Percentiles rank a stretch among this genome's conserved stretches.
These are phyloP conservation scores for Fusarium algeriense DNA, from an alignment of 2,329 filamentous ascomycete genomes.

Conservation along the genomic window DNA sequence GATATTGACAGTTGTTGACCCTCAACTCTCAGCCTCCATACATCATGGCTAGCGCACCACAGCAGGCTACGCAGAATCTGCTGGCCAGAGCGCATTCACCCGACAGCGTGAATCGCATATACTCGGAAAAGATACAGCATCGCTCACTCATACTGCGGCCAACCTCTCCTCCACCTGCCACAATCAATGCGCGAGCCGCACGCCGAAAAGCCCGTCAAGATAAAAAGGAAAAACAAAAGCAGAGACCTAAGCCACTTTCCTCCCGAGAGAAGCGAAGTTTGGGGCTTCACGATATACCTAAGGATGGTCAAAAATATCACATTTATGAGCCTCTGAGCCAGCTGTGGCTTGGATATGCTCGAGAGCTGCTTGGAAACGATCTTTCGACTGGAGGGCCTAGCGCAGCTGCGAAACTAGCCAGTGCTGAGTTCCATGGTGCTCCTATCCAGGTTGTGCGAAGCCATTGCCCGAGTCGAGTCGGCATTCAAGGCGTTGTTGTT, in stretches of 20 bases:
- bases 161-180: conserved; percentile 73
- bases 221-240: conserved; percentile 61
- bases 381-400: conserved; percentile 66
- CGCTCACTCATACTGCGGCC: conserved; percentile 84
- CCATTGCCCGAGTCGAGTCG: conserved; percentile 83
- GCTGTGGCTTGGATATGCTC: conserved; percentile 88
- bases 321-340: conserved; percentile 82
- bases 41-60: conserved; percentile 53
- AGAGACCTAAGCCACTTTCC: conserved; percentile 77
- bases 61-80: conserved; percentile 69
- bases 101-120: conserved; percentile 76
- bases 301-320: conserved; percentile 70
- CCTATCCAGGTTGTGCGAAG: conserved; percentile 85
- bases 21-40: neutral
- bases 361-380: conserved; percentile 78
- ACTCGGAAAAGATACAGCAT: conserved; percentile 84
- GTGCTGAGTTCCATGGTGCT: conserved; percentile 92
- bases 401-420: conserved; percentile 80
- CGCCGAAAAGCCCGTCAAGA: conserved; percentile 63
- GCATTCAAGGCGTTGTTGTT: conserved; percentile 86
- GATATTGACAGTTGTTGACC: neutral
- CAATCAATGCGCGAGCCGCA: conserved; percentile 67
- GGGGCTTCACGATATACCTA: conserved; percentile 80
- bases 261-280: conserved; percentile 81
- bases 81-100: conserved; percentile 84